Evolutionary conservation across 2,329 filamentous ascomycete species (phyloP).

Genomic region (Calonectria multiphialidica): DNA sequence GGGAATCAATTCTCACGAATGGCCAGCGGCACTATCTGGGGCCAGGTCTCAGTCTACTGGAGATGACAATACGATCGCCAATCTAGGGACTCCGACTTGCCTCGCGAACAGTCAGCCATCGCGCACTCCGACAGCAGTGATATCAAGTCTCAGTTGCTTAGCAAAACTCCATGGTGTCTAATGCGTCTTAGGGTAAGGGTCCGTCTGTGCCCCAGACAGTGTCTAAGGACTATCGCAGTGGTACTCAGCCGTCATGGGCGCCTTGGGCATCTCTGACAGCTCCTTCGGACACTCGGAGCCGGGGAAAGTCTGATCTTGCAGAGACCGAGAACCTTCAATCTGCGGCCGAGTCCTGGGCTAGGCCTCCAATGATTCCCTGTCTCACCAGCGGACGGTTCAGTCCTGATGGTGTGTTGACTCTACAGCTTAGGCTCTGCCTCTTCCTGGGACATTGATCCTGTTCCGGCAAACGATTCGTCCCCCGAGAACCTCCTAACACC

Average conservation of each 20-base stretch:
- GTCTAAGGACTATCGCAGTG: constrained; percentile 25
- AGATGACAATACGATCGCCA: background rate
- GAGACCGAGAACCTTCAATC: constrained; percentile 11
- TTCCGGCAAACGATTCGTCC: constrained; percentile 66
- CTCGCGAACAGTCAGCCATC: background rate
- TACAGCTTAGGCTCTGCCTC: constrained; percentile 49
- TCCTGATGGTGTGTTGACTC: constrained; percentile 14
- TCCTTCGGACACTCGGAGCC: background rate
- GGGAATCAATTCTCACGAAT: background rate
- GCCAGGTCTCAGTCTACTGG: background rate
- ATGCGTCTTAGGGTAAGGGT: constrained; percentile 12
- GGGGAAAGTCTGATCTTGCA: background rate
- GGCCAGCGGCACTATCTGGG: background rate
- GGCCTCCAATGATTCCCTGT: constrained; percentile 12
- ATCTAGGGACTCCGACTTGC: background rate
- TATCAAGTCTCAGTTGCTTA: constrained; percentile 3
- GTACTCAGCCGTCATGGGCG: constrained; percentile 23
- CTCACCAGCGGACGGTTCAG: constrained; percentile 16
- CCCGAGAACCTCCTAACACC: constrained; percentile 61
- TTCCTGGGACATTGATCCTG: constrained; percentile 50
- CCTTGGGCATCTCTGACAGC: constrained; percentile 1
- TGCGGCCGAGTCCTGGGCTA: background rate
- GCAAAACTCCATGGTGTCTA: background rate
- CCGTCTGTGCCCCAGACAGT: constrained; percentile 27
- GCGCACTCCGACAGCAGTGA: background rate